Conservation (phyloP, 352 stramenopile genomes). For the Phytophthora tubulina region DNA sequence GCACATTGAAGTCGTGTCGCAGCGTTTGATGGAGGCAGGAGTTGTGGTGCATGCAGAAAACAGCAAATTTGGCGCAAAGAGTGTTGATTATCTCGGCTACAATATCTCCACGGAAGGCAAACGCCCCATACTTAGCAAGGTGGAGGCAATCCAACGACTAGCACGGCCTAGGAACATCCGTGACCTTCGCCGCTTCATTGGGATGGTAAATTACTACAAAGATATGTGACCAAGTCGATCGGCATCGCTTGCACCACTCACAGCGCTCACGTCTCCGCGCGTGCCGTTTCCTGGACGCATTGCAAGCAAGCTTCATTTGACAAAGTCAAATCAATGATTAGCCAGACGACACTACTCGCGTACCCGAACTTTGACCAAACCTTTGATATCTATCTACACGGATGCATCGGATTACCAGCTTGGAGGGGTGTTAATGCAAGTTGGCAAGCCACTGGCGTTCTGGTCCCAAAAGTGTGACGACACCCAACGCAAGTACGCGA, state of each 20-base stretch:
- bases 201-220: slow-evolving; percentile 17
- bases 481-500: not conserved
- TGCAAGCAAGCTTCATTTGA: slow-evolving; percentile 6
- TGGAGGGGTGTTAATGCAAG: slow-evolving; percentile 6
- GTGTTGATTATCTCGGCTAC: no score
- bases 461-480: slow-evolving; percentile 4
- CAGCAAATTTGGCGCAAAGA: not conserved
- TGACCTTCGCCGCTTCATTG: not conserved
- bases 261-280: not conserved
- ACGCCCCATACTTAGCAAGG: not conserved
- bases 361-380: not conserved
- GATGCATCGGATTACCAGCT: slow-evolving; percentile 2
- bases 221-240: slow-evolving; percentile 8
- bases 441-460: not conserved
- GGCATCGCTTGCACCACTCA: not conserved
- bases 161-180: not conserved
- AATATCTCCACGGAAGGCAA: no score
- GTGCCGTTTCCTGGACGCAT: not conserved
- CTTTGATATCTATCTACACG: slow-evolving; percentile 4
- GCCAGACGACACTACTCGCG: not conserved
- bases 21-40: not conserved
- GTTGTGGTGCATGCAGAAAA: slow-evolving; percentile 2
- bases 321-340: not conserved
- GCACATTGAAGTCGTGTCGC: not conserved
- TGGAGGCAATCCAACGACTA: not conserved